Conservation (phyloP, 176 grass and related monocot species). For the Eragrostis curvula region DNA sequence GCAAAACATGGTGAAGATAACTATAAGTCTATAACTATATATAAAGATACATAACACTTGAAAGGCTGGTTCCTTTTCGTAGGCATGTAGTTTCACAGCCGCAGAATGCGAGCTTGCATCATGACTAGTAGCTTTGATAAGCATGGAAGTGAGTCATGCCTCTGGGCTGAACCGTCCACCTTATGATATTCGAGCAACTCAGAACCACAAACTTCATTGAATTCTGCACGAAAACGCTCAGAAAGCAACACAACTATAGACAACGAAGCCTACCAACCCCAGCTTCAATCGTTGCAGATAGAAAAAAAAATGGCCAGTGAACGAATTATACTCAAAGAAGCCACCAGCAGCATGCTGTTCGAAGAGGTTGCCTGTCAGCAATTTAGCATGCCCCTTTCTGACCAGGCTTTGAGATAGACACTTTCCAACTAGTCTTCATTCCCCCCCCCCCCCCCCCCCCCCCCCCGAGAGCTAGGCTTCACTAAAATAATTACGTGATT, state of each 20-base stretch:
- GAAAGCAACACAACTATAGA: constrained; percentile 30
- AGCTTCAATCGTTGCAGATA: not conserved
- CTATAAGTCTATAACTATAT: not conserved
- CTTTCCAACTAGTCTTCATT: constrained; percentile 35
- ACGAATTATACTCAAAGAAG: not conserved
- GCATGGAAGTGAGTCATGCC: not conserved
- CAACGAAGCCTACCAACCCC: constrained; percentile 12
- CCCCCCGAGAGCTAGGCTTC: too few species aligned
- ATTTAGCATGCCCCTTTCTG: constrained; percentile 4
- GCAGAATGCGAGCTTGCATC: not conserved
- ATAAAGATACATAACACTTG: not conserved
- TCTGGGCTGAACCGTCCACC: not conserved
- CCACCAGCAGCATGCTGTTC: not conserved
- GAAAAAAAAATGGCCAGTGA: not conserved
- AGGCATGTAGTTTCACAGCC: not conserved
- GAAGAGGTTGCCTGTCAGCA: not conserved
- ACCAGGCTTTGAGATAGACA: constrained; percentile 27
- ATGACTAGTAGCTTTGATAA: not conserved
- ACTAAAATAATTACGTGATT: not conserved
- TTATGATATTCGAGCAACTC: not conserved
- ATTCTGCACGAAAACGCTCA: not conserved
- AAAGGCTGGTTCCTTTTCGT: not conserved
- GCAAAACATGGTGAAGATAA: not conserved
- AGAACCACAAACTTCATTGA: not conserved
- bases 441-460: too few species aligned